A percentile compares a stretch with the other conserved stretches of the same genome.
These are phyloP conservation scores for Avena sativa DNA, from an alignment of 176 grass and related monocot species.

Conservation along the genomic window DNA sequence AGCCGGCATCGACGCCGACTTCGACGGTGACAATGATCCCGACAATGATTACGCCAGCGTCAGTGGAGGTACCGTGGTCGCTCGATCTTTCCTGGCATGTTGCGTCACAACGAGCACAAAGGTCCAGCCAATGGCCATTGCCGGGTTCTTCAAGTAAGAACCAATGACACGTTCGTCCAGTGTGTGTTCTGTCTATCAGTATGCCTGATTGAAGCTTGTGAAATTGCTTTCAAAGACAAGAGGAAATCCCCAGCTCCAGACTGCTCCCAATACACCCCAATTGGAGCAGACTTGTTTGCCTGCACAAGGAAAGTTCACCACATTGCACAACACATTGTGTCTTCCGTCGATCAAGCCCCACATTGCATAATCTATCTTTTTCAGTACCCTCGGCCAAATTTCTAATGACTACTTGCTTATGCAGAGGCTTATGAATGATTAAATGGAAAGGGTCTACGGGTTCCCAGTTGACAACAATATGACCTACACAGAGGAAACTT, in stretches of 20 bases:
- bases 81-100: not conserved
- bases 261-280: conserved; percentile 71
- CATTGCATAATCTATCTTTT: not conserved
- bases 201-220: conserved; percentile 35
- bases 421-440: conserved; percentile 77
- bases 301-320: conserved; percentile 63
- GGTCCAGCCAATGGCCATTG: conserved; percentile 60
- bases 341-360: conserved; percentile 65
- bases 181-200: not conserved
- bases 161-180: not conserved
- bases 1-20: conserved; percentile 32
- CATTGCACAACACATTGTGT: conserved; percentile 62
- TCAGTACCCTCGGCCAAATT: not conserved
- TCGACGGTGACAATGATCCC: no score
- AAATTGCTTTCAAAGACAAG: conserved; percentile 72
- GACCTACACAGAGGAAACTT: conserved; percentile 77
- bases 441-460: conserved; percentile 79
- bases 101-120: conserved; percentile 47
- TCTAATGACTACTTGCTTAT: conserved; percentile 28
- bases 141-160: conserved; percentile 73
- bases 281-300: conserved; percentile 59
- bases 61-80: not conserved
- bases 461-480: conserved; percentile 69
- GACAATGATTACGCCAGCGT: no score
- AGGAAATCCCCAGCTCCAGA: conserved; percentile 70